Evolutionary conservation across 257 asterid genomes (phyloP).

Genomic region (Ophiorrhiza pumila): DNA sequence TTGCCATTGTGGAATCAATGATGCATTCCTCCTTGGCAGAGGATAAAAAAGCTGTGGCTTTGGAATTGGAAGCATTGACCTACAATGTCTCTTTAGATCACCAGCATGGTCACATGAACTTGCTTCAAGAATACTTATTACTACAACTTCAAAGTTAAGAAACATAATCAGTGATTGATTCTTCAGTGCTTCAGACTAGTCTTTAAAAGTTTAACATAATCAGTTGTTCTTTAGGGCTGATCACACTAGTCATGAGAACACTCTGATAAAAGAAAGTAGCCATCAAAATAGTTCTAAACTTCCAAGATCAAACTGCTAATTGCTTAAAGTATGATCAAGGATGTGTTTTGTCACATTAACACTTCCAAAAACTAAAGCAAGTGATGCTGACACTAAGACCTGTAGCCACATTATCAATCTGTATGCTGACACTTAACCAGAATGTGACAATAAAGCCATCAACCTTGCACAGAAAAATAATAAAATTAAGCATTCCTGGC

Average conservation of each 20-base stretch:
- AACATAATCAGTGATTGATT: no score
- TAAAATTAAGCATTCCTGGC: neutral
- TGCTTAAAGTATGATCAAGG: no score
- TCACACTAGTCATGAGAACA: neutral
- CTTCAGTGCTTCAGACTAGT: no score
- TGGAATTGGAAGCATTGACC: slow-evolving; percentile 3
- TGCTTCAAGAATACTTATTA: neutral
- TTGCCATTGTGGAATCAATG: neutral
- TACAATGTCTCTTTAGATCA: neutral
- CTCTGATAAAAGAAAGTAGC: neutral
- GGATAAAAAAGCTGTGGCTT: neutral
- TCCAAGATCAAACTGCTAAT: no score
- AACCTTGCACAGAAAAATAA: no score
- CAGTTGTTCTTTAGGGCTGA: neutral
- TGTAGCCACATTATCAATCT: no score
- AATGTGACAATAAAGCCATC: no score
- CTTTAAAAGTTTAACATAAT: no score
- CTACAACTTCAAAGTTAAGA: no score
- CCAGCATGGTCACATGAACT: neutral
- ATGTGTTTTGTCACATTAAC: neutral
- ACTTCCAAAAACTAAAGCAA: neutral
- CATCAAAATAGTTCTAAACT: neutral
- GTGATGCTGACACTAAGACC: neutral
- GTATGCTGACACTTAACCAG: no score
- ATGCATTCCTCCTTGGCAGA: neutral